A percentile compares a stretch with the other conserved stretches of the same genome.
These are phyloP conservation scores for Herpotrichia juniperi DNA, from an alignment of 2,329 filamentous ascomycete species.

Conservation along the genomic window DNA sequence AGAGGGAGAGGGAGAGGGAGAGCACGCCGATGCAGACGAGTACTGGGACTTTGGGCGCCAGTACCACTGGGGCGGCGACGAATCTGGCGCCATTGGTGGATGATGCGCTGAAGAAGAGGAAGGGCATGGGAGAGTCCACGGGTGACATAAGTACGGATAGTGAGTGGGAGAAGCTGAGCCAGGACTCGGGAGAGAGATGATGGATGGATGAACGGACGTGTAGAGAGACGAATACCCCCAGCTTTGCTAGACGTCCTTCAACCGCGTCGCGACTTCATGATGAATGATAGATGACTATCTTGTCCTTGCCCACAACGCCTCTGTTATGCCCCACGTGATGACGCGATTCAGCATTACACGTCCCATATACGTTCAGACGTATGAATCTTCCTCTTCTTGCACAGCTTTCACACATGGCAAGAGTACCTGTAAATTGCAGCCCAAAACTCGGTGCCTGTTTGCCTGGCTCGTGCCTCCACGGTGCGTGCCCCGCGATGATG, in stretches of 20 bases:
- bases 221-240: conserved; percentile 10
- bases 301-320: neutral
- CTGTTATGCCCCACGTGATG: conserved; percentile 24
- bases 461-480: conserved; percentile 13
- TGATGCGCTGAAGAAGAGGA: conserved; percentile 52
- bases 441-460: conserved; percentile 10
- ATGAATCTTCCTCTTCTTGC: neutral
- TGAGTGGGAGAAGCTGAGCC: conserved; percentile 94
- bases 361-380: neutral
- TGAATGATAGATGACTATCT: conserved; percentile 13
- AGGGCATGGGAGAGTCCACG: conserved; percentile 54
- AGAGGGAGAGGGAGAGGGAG: conserved; percentile 17
- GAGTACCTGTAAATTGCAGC: conserved; percentile 14
- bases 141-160: conserved; percentile 81
- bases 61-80: conserved; percentile 37
- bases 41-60: conserved; percentile 22
- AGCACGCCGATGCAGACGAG: conserved; percentile 23
- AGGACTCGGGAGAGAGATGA: conserved; percentile 46
- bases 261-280: conserved; percentile 1
- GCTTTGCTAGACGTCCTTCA: conserved; percentile 11
- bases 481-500: conserved; percentile 35
- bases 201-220: neutral
- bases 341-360: conserved; percentile 20
- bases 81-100: conserved; percentile 36
- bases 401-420: neutral